These are phyloP conservation scores for Exophiala aquamarina DNA, from an alignment of 2,329 filamentous ascomycete genomes.

Conservation along the genomic window DNA sequence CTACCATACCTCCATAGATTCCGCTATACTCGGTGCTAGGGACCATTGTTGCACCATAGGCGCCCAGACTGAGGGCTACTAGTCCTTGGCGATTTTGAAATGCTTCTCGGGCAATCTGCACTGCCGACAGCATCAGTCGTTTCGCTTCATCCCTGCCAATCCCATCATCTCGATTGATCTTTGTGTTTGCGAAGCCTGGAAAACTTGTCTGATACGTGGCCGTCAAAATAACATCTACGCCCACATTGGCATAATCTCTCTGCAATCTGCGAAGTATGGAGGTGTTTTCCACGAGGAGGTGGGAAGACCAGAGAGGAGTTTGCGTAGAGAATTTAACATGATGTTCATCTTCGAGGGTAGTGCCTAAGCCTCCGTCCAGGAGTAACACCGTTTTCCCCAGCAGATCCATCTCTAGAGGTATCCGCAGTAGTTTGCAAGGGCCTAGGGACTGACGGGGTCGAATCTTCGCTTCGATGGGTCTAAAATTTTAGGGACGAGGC, in stretches of 20 bases:
- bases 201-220: conserved; percentile 67
- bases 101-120: conserved; percentile 38
- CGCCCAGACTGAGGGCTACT: conserved; percentile 62
- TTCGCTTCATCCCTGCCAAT: conserved; percentile 28
- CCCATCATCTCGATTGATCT: conserved; percentile 12
- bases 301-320: conserved; percentile 67
- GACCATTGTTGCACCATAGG: conserved; percentile 67
- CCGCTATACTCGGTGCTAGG: conserved; percentile 67
- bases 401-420: not conserved
- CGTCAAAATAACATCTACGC: conserved; percentile 64
- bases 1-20: conserved; percentile 51
- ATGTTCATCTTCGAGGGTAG: conserved; percentile 61
- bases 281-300: conserved; percentile 59
- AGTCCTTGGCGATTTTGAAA: conserved; percentile 38
- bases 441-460: too few relatives aligned
- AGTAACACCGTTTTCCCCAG: conserved; percentile 41
- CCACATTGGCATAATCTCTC: conserved; percentile 54
- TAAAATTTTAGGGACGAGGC: conserved; percentile 2
- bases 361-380: conserved; percentile 68
- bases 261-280: conserved; percentile 57
- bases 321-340: conserved; percentile 51
- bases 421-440: not conserved
- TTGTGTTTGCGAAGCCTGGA: conserved; percentile 56
- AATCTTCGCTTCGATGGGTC: too few relatives aligned
- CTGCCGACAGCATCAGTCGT: conserved; percentile 35